These are phyloP conservation scores for Cyclotella sp. DNA, from an alignment of 108 stramenopile species.

Conservation along the genomic window DNA sequence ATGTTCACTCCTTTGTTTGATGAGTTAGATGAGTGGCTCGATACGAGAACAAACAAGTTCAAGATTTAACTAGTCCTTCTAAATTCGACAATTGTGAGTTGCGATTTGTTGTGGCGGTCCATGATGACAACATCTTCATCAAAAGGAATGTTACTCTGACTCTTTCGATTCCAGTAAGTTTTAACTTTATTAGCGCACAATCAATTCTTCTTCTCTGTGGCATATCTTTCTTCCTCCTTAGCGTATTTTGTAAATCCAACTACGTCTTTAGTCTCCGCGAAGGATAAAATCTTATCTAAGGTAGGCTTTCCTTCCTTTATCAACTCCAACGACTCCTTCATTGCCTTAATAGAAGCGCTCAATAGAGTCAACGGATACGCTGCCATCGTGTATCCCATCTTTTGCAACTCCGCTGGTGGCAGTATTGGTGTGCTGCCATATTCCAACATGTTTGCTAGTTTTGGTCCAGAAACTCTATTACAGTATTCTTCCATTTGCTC, in stretches of 20 bases:
- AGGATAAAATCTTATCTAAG: slow-evolving; percentile 85
- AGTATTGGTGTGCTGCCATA: slow-evolving; percentile 92
- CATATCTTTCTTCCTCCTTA: slow-evolving; percentile 76
- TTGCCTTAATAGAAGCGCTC: slow-evolving; percentile 93
- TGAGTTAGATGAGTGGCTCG: slow-evolving; percentile 44
- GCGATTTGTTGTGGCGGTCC: slow-evolving; percentile 43
- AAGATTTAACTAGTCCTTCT: slow-evolving; percentile 34
- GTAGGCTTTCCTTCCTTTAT: slow-evolving; percentile 84
- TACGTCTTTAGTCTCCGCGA: slow-evolving; percentile 86
- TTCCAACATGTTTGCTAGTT: slow-evolving; percentile 97
- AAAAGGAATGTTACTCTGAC: too few species aligned
- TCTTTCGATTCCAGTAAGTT: too few species aligned
- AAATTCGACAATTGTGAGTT: slow-evolving; percentile 54
- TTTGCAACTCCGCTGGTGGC: slow-evolving; percentile 81
- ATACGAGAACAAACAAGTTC: slow-evolving; percentile 45
- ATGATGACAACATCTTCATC: background rate
- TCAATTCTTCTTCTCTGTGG: background rate
- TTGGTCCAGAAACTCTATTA: slow-evolving; percentile 86
- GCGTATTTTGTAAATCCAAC: slow-evolving; percentile 87
- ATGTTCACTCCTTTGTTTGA: slow-evolving; percentile 45
- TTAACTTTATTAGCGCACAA: background rate
- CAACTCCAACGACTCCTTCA: slow-evolving; percentile 79
- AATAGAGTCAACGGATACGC: slow-evolving; percentile 96
- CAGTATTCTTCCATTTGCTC: slow-evolving; percentile 94
- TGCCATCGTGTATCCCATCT: slow-evolving; percentile 96